Percentiles rank a stretch among this genome's conserved stretches.
Conservation (phyloP, 192 early-diverging fungal genomes). For the Entophlyctis luteolus region DNA sequence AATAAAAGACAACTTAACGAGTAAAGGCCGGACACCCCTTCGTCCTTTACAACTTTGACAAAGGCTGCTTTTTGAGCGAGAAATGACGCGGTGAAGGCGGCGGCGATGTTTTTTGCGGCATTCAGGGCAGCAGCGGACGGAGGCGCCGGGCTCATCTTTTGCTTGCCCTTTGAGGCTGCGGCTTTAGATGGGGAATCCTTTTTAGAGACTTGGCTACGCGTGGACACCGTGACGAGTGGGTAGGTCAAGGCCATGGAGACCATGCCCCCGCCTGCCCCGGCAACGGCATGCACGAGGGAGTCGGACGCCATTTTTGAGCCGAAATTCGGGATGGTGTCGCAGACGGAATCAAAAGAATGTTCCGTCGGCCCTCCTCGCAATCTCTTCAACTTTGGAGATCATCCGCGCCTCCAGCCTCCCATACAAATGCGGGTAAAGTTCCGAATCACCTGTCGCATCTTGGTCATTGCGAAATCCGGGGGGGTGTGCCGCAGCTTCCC, state of each 20-base stretch:
- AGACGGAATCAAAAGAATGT: too few relatives aligned
- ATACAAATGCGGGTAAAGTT: too few relatives aligned
- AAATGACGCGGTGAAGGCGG: neutral
- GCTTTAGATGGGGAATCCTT: neutral
- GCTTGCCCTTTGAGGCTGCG: slow-evolving; percentile 31
- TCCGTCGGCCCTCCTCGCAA: too few relatives aligned
- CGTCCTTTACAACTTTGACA: slow-evolving; percentile 81
- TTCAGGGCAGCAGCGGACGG: neutral
- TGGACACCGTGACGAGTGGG: slow-evolving; percentile 60
- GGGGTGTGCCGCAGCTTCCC: too few relatives aligned
- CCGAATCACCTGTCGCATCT: too few relatives aligned
- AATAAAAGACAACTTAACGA: slow-evolving; percentile 54
- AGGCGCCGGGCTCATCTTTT: slow-evolving; percentile 47
- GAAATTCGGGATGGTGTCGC: too few relatives aligned
- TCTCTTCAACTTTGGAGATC: too few relatives aligned
- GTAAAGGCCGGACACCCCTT: slow-evolving; percentile 86
- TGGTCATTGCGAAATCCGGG: too few relatives aligned
- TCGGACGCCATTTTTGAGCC: slow-evolving; percentile 47
- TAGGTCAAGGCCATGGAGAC: slow-evolving; percentile 85
- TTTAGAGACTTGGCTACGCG: slow-evolving; percentile 45
- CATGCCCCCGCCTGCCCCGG: slow-evolving; percentile 51
- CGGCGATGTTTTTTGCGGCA: neutral
- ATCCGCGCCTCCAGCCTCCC: too few relatives aligned
- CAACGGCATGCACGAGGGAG: slow-evolving; percentile 58
- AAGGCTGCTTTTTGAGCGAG: slow-evolving; percentile 69